Base-by-base conservation (phyloP, 2,329 filamentous ascomycete species). In the Albifimbria verrucaria region DNA sequence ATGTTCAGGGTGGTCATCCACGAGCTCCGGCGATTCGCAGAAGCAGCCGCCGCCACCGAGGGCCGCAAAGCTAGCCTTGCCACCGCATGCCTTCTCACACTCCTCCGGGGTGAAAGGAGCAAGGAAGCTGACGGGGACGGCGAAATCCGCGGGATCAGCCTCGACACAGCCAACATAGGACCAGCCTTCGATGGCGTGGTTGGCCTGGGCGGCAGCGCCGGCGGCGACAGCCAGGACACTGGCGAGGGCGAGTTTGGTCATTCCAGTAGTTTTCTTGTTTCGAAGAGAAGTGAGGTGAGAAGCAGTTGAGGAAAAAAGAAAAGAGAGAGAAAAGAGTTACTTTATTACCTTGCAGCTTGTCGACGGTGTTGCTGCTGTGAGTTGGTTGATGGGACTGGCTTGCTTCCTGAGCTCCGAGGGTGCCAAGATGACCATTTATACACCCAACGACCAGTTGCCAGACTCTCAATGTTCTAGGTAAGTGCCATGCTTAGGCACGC, bases 81-180 rank as follows among this genome's bases (percentile, higher is more conserved):
- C 53, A 7, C 23, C 51, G 47, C 61, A 65, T 7, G 58, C 57
- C 9, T 18, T 28, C 52, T 58, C 56, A 51, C 64, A 66, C 23
- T 62, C 28, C 49, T 56, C 46, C 10, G 58, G 48, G 24, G 56
- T 58, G 25, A 65, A 62, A 4, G 54, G 26, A 1, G 36, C 6
- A n/a, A 49, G 9, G 21, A 66, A 51, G 11, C 56, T 26, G 28
- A 54, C 49, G 20, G 43, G 28, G 39, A 54, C 25, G 22, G 58
- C 49, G 42, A 68, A 68, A 12, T 47, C 28, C 11, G 52, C 24
- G 4, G 55, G 51, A 4, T 55, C 41, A 49, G 56, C 56, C 25
- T 61, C 42, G 46, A 64, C 59, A 59, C 68, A 70, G 52, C 65
- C 68, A 51, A 67, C 49, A 52, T 65, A 67, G 43, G 61, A 49